These are phyloP conservation scores for Sporisorium exsertum DNA, from an alignment of 1,284 basidiomycete species.

Conservation along the genomic window DNA sequence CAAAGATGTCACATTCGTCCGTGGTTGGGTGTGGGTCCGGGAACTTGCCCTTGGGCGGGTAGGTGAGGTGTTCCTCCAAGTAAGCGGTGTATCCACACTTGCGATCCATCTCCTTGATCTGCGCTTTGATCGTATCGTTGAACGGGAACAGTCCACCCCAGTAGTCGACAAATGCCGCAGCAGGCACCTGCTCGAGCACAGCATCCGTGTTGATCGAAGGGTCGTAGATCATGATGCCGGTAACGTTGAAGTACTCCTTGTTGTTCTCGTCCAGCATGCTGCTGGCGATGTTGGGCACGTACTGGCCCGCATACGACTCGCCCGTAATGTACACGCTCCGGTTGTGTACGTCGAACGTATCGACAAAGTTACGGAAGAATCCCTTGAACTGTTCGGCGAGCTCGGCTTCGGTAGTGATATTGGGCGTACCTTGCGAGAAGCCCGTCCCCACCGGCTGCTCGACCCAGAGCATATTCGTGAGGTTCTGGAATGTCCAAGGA, in stretches of 20 bases:
- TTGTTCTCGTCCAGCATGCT: conserved; percentile 50
- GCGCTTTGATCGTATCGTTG: conserved; percentile 37
- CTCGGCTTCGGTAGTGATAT: conserved; percentile 72
- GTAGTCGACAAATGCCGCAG: conserved; percentile 42
- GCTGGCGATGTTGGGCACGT: conserved; percentile 85
- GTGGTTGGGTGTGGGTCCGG: conserved; percentile 32
- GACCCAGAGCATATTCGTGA: conserved; percentile 79
- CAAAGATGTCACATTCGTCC: conserved; percentile 37
- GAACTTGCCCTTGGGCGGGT: conserved; percentile 59
- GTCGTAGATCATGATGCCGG: conserved; percentile 66
- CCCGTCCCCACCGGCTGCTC: conserved; percentile 88
- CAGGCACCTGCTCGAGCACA: conserved; percentile 53
- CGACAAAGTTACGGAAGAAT: conserved; percentile 60
- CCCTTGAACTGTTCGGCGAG: conserved; percentile 68
- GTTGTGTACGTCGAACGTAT: conserved; percentile 54
- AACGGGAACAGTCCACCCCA: conserved; percentile 44
- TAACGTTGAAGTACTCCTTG: conserved; percentile 56
- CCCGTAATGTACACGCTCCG: conserved; percentile 58
- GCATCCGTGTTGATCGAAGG: conserved; percentile 54
- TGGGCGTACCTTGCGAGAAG: conserved; percentile 79
- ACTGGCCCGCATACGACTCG: conserved; percentile 94
- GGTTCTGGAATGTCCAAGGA: conserved; percentile 82
- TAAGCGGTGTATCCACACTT: conserved; percentile 55
- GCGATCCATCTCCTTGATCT: conserved; percentile 40
- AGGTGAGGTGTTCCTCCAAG: conserved; percentile 57